Evolutionary conservation across 352 stramenopile genomes (phyloP), one percentile per base, ranked within the genome.

Genomic region (Achlya hypogyna): DNA sequence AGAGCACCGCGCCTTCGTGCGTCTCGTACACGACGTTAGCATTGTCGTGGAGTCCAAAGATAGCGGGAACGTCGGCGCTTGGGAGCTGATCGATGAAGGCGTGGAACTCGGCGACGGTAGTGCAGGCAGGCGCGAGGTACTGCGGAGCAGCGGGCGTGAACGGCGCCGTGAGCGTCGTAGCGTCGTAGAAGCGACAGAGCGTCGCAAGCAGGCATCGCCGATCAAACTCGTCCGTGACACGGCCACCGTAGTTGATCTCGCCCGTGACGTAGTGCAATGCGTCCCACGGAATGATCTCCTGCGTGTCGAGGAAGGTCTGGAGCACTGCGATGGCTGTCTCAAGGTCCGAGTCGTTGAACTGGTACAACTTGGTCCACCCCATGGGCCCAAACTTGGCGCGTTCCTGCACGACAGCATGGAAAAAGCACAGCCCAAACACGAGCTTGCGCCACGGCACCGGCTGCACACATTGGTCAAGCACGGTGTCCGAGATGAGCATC

Each of bases 41-140:
- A 18, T 93, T 93, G 29, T 81, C 76, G 63, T 93, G 84, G 77
- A 93, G 88, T 0, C 84, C 84, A 73, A 93, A 91, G 20, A 90
- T 72, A n/a, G 86, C 78, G 22, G 84, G 82, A 0, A 71, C 75
- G 69, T 6, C 31, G 45, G 5, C 73, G 6, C 28, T 31, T 0
- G 81, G 71, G 20, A 92, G 31, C 0, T 9, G 42, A 18, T 92
- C 75, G 8, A 91, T 71, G 53, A 88, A 84, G 0, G 45, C 60
- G 78, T 72, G 34, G 78, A 78, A 32, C 66, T 32, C 12, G 47
- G 20, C 1, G 4, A 42, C 4, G 38, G 22, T 59, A 34, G 4
- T 23, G 12, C 31, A 35, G 18, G 1, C 0, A 3, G 3, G 4
- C 10, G 59, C 32, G 51, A 8, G 1, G n/a, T 43, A 34, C 10